Evolutionary conservation across 345 rosid genomes (phyloP).

Genomic region (Pugionium cornutum): DNA sequence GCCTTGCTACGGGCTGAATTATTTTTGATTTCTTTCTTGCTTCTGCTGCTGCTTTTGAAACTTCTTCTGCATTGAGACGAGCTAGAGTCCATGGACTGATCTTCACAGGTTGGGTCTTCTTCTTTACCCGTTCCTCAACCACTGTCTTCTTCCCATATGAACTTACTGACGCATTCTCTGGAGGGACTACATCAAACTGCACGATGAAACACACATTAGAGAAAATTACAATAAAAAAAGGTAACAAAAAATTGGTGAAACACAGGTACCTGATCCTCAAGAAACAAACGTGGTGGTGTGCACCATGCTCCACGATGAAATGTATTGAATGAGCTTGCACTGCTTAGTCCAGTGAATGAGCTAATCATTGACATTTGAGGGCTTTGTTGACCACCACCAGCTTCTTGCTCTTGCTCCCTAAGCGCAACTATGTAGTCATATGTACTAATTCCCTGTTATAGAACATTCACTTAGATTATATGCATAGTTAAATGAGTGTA

Average conservation of each 20-base stretch:
- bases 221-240: neutral
- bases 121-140: conserved; percentile 65
- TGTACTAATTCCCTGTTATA: conserved; percentile 85
- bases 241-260: neutral
- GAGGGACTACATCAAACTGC: conserved; percentile 98
- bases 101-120: conserved; percentile 71
- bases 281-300: conserved; percentile 91
- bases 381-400: conserved; percentile 85
- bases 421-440: conserved; percentile 97
- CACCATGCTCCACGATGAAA: conserved; percentile 98
- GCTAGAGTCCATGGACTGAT: conserved; percentile 98
- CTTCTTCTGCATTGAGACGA: conserved; percentile 86
- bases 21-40: conserved; percentile 89
- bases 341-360: conserved; percentile 92
- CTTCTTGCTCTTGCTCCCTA: conserved; percentile 96
- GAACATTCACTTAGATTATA: conserved; percentile 7
- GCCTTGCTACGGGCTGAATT: conserved; percentile 72
- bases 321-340: conserved; percentile 92
- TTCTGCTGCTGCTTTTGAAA: conserved; percentile 92
- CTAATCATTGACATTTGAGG: conserved; percentile 96
- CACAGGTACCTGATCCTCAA: conserved; percentile 86
- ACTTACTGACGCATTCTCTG: conserved; percentile 89
- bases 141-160: conserved; percentile 76
- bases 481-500: neutral
- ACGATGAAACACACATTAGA: conserved; percentile 23